Conservation (phyloP, 2,329 filamentous ascomycete genomes). For the Fusarium sp. region DNA sequence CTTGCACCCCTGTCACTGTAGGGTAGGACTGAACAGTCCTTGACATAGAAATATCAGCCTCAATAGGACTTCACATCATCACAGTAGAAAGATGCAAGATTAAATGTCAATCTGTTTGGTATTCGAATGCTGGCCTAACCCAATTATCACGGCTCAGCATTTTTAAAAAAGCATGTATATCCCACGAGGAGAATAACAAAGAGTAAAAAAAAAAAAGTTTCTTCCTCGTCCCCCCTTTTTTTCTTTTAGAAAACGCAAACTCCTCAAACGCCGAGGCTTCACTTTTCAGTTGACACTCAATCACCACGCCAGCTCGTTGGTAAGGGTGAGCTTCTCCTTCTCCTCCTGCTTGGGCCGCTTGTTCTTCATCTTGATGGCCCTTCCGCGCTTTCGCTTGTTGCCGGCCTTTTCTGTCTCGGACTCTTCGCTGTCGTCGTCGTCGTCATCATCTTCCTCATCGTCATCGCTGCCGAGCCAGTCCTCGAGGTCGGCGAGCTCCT, state of each 20-base stretch:
- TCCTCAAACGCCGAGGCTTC: conserved; percentile 40
- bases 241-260: conserved; percentile 26
- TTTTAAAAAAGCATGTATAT: background rate
- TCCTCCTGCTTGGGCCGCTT: conserved; percentile 67
- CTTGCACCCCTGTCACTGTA: background rate
- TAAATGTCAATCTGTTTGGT: conserved; percentile 29
- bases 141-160: background rate
- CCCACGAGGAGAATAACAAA: background rate
- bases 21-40: background rate
- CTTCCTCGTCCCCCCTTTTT: background rate
- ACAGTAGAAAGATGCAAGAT: background rate
- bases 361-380: conserved; percentile 58
- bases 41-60: background rate
- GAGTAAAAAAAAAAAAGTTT: background rate
- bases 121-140: conserved; percentile 7
- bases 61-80: background rate
- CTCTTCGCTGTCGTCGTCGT: conserved; percentile 68
- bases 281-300: conserved; percentile 3
- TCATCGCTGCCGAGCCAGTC: conserved; percentile 88
- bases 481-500: conserved; percentile 83
- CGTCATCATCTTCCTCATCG: conserved; percentile 68
- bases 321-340: conserved; percentile 63
- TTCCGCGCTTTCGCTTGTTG: conserved; percentile 65
- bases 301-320: conserved; percentile 57
- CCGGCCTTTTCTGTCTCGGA: conserved; percentile 66